Conservation (phyloP, 2,329 filamentous ascomycete species). For the Pyrenochaeta sp. region DNA sequence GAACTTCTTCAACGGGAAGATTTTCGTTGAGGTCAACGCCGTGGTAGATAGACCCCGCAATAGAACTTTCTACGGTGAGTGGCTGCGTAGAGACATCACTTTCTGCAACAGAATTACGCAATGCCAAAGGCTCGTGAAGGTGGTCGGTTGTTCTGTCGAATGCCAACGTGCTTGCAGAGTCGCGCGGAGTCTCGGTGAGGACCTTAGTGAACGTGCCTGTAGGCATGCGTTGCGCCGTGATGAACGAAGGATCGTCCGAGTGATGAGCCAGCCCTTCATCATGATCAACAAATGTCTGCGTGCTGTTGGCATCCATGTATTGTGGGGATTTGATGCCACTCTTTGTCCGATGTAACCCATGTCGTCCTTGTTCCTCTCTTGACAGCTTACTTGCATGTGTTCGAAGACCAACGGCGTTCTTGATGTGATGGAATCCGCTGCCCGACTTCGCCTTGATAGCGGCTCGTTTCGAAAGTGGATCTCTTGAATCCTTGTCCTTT, state of each 20-base stretch:
- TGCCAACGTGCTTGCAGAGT: constrained; percentile 34
- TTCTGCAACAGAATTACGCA: constrained; percentile 22
- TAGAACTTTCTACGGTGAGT: constrained; percentile 61
- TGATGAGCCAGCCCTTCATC: constrained; percentile 12
- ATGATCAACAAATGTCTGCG: constrained; percentile 13
- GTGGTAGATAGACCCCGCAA: constrained; percentile 66
- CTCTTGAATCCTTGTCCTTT: constrained; percentile 62
- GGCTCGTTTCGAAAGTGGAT: constrained; percentile 65
- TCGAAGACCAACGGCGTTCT: constrained; percentile 76
- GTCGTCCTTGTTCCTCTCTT: constrained; percentile 45
- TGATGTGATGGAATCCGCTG: constrained; percentile 83
- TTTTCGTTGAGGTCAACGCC: constrained; percentile 63
- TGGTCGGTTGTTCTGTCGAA: constrained; percentile 29
- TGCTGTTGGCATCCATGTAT: constrained; percentile 19
- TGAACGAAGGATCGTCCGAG: constrained; percentile 18
- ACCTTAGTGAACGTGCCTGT: constrained; percentile 41
- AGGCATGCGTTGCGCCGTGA: constrained; percentile 21
- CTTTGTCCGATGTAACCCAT: constrained; percentile 30
- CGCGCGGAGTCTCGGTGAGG: constrained; percentile 46
- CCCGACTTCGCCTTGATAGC: constrained; percentile 82
- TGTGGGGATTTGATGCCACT: constrained; percentile 23
- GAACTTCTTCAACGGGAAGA: constrained; percentile 55
- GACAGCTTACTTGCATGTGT: constrained; percentile 52
- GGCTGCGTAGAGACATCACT: constrained; percentile 38
- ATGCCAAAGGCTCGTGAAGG: constrained; percentile 25